phyloP scores from a whole-genome alignment of 257 asterid species.

The Ehretia macrophylla region DNA sequence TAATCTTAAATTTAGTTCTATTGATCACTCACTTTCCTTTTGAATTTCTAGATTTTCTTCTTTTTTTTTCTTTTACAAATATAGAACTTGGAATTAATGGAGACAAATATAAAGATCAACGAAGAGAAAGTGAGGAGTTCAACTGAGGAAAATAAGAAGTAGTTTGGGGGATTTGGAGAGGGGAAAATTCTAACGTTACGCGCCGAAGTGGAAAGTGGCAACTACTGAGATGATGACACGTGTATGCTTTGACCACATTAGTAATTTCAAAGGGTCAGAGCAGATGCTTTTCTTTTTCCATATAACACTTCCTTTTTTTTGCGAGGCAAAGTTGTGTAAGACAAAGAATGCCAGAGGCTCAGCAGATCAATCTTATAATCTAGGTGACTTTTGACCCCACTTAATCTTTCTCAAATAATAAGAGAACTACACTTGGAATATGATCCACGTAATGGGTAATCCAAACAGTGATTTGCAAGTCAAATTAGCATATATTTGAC shows the following conservation, averaged over 20 bases:
- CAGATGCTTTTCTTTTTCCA: not conserved
- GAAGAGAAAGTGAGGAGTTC: conserved; percentile 3
- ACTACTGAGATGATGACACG: conserved; percentile 24
- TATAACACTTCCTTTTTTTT: no score
- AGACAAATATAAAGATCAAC: not conserved
- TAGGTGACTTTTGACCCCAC: no score
- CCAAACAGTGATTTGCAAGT: no score
- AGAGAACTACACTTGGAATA: no score
- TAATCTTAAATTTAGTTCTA: not conserved
- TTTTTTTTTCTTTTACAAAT: not conserved
- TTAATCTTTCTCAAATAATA: no score
- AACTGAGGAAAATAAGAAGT: not conserved
- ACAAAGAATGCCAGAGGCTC: no score
- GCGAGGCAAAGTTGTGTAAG: no score
- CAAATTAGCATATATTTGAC: no score
- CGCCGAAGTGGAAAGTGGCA: conserved; percentile 46
- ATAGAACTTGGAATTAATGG: not conserved
- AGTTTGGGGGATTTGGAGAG: conserved; percentile 5
- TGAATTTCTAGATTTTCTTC: no score
- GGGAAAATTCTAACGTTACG: conserved; percentile 41
- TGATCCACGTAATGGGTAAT: no score
- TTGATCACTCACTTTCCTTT: not conserved
- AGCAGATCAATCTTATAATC: no score
- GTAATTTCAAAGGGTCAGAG: conserved; percentile 21
- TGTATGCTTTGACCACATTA: conserved; percentile 19